Base-by-base conservation (phyloP, 192 early-diverging fungal species). In the Coemansia sp. region DNA sequence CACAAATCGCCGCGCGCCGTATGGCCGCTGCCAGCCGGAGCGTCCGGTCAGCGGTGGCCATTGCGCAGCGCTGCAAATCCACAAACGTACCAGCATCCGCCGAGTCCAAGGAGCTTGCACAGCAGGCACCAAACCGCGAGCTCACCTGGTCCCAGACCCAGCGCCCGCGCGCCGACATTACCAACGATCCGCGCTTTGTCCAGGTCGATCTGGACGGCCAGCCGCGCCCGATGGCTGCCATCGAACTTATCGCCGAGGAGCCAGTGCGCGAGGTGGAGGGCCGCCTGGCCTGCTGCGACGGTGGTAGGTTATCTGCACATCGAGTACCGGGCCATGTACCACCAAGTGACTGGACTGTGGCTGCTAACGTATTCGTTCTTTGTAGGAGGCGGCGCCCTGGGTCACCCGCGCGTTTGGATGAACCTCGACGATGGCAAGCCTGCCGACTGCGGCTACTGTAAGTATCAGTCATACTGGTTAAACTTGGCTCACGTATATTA, bases 351-450 rank as follows among this genome's bases (percentile, higher is more conserved):
- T n/a, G n/a, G n/a, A n/a, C n/a, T n/a, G n/a, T n/a, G n/a, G n/a
- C n/a, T n/a, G n/a, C n/a, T n/a, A n/a, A n/a, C n/a, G n/a, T n/a
- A n/a, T 36, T 20, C 36, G 32, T 21, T 43, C 15, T 32, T 12
- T 53, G 52, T 53, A 53, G 94, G 75, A 23, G 93, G 86, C 41
- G 94, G 93, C 54, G 67, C 91, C 32, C 79, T 97, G 26, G 94
- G 94, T 27, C 94, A 97, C 61, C 94, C 94, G 19, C 88, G 87
- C 61, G 89, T 97, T 20, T 97, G 87, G 78, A 90, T 97, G 63
- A 95, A 95, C 72, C 82, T 97, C 64, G 69, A 80, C 52, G 64
- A 75, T 12, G 70, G 67, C 47, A 63, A 62, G 31, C 59, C 88
- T 50, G 81, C 89, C 55, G 65, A 85, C 46, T 94, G 92, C 58